Evolutionary conservation across 768 basidiomycete genomes (phyloP), one percentile per base, ranked within the genome.

Genomic region (Trametes gibbosa): DNA sequence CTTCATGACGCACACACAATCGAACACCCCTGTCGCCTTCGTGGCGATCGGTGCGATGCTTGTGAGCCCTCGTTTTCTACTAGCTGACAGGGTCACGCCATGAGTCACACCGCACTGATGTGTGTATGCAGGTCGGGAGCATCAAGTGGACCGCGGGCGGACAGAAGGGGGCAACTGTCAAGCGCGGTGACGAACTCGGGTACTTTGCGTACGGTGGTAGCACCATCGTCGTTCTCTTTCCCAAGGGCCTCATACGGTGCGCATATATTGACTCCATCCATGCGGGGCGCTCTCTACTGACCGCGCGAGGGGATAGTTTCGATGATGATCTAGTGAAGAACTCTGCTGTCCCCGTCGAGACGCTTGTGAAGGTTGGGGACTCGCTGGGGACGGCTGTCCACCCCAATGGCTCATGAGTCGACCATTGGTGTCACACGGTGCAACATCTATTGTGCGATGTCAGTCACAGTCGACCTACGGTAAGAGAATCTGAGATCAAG

Each of bases 31-130:
- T 13, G 73, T 92, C 16, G 90, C 83, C 0, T 84, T 86, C 62
- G 83, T 91, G 10, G 87, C 90, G 9, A 79, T 93, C 58, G 92
- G 91, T 2, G 91, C 91, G 8, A 79, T 93, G 74, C 82, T 94
- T 35, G 91, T 69, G 42, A 34, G 66, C 65, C 19, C 32, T 21
- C 21, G 13, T 32, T 19, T 50, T n/a, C 19, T 6, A 17, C 39
- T 42, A 51, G 8, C 37, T 10, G 17, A 2, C 10, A 12, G 37
- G 2, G n/a, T 41, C 34, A 13, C 25, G 32, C 29, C 40, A 35
- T 32, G 27, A 19, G 16, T n/a, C n/a, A n/a, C n/a, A n/a, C n/a
- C n/a, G n/a, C n/a, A n/a, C 43, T 17, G 1, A 6, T 19, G 34
- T 41, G 19, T 43, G 27, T 29, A 1, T 13, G 32, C 29, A 69